phyloP scores from a whole-genome alignment of 768 basidiomycete genomes.

The Pulveroboletus frians region DNA sequence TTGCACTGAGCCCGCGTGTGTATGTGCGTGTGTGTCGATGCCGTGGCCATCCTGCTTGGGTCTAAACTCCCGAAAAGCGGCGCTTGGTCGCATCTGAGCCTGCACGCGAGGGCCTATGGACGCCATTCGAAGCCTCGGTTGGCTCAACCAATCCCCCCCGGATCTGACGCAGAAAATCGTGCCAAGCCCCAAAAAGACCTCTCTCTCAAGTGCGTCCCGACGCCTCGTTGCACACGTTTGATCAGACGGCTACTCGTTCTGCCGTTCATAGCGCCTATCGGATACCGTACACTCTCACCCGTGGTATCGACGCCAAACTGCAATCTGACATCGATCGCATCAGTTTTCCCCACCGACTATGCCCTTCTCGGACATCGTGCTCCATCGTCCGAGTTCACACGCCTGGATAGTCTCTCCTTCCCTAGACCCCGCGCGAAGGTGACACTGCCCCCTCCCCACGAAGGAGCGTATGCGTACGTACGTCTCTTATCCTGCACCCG shows the following conservation, averaged over 20 bases:
- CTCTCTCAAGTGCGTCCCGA: constrained; percentile 20
- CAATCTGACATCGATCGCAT: constrained; percentile 3
- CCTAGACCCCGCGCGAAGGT: background rate
- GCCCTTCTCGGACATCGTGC: background rate
- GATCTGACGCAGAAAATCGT: background rate
- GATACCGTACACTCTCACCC: constrained; percentile 4
- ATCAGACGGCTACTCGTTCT: background rate
- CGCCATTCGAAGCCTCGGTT: background rate
- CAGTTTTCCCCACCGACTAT: background rate
- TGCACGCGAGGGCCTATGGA: background rate
- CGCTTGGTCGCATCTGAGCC: constrained; percentile 1
- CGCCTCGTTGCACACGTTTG: constrained; percentile 16
- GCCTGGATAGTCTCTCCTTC: background rate
- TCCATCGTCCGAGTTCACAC: background rate
- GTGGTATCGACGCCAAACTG: constrained; percentile 1
- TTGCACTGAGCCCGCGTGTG: background rate
- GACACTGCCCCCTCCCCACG: background rate
- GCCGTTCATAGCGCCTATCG: constrained; percentile 15
- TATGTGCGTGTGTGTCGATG: no score
- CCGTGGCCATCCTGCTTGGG: background rate
- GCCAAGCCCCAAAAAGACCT: no score
- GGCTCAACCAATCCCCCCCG: background rate
- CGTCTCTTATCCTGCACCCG: background rate
- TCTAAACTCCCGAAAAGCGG: background rate
- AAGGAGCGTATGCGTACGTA: background rate